Percentiles rank a stretch among this genome's conserved stretches.
phyloP scores from a whole-genome alignment of 2,329 filamentous ascomycete genomes.

The Phaeophleospora eucalypticola region DNA sequence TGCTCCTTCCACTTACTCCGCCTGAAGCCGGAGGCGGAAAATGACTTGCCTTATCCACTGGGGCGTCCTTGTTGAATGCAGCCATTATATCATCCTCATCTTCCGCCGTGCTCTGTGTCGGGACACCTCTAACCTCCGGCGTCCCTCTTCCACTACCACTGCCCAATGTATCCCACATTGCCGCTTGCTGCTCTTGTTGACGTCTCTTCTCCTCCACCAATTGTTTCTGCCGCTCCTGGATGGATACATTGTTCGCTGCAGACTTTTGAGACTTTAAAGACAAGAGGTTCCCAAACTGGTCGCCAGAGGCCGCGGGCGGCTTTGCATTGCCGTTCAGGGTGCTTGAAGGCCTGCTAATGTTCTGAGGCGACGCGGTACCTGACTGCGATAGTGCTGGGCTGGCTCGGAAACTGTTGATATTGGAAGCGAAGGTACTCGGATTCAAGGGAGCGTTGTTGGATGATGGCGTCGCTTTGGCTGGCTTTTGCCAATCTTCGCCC shows the following conservation, averaged over 20 bases:
- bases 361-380: constrained; percentile 29
- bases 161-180: constrained; percentile 71
- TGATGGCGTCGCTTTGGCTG: constrained; percentile 23
- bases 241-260: constrained; percentile 63
- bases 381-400: constrained; percentile 39
- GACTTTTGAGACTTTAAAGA: constrained; percentile 59
- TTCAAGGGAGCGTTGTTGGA: constrained; percentile 14
- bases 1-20: constrained; percentile 39
- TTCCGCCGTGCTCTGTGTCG: constrained; percentile 17
- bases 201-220: constrained; percentile 73
- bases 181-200: constrained; percentile 70
- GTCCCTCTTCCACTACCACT: constrained; percentile 65
- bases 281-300: constrained; percentile 76
- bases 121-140: constrained; percentile 29
- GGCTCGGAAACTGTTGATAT: constrained; percentile 34
- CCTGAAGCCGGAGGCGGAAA: constrained; percentile 47
- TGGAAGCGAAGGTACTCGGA: constrained; percentile 23
- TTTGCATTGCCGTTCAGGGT: constrained; percentile 46
- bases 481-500: constrained; percentile 45
- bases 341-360: constrained; percentile 38
- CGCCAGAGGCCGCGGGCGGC: constrained; percentile 49
- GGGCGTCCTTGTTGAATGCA: constrained; percentile 57
- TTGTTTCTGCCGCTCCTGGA: constrained; percentile 62
- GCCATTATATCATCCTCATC: constrained; percentile 59
- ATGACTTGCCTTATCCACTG: constrained; percentile 57